Percentiles rank a stretch among this genome's conserved stretches.
Evolutionary conservation across 2,329 filamentous ascomycete genomes (phyloP).

Genomic region (Aureobasidium sp.): DNA sequence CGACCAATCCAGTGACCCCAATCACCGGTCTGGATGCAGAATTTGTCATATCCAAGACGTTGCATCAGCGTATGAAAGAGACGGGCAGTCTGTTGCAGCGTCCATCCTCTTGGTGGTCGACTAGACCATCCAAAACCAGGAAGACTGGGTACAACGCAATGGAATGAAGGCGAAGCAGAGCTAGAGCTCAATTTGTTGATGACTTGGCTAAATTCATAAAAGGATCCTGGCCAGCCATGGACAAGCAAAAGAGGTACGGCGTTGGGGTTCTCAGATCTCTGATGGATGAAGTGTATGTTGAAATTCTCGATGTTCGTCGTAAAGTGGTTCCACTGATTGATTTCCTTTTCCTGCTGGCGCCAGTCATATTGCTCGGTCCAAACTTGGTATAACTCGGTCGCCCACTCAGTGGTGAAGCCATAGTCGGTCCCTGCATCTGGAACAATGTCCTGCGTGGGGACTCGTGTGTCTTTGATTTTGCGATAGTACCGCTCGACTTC

Average conservation of each 20-base stretch:
- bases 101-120: conserved; percentile 30
- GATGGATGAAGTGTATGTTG: conserved; percentile 36
- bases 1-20: conserved; percentile 37
- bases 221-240: conserved; percentile 42
- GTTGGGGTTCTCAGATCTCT: conserved; percentile 26
- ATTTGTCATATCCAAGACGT: conserved; percentile 34
- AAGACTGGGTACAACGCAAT: conserved; percentile 52
- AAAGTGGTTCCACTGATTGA: conserved; percentile 31
- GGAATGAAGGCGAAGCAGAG: conserved; percentile 37
- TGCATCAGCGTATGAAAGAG: conserved; percentile 36
- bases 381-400: conserved; percentile 28
- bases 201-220: conserved; percentile 39
- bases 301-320: conserved; percentile 31
- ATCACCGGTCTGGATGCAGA: conserved; percentile 35
- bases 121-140: conserved; percentile 48
- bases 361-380: conserved; percentile 32
- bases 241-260: conserved; percentile 38
- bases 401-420: conserved; percentile 30
- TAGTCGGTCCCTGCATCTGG: conserved; percentile 32
- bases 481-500: conserved; percentile 32
- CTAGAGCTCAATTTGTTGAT: conserved; percentile 32
- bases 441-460: conserved; percentile 30
- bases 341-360: conserved; percentile 27
- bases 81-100: conserved; percentile 32
- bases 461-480: conserved; percentile 30